Evolutionary conservation across 495 filamentous ascomycete genomes (phyloP), one percentile per base, ranked within the genome.

Genomic region (Penicillium fimorum): DNA sequence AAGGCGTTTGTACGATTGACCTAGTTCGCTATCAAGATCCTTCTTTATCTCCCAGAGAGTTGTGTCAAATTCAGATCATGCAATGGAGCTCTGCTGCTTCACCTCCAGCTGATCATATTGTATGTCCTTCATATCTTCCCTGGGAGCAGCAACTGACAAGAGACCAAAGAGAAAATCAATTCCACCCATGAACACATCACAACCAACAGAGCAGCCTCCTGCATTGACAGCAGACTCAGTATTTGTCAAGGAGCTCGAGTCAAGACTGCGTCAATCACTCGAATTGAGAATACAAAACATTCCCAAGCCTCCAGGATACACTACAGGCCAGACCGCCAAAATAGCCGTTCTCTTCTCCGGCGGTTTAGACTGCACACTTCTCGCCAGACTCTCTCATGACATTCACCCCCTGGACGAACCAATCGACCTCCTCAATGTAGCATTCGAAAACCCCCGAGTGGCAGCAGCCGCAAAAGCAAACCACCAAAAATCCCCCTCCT

Each of bases 391-490:
- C 24, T 75, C 81, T n/a, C 92, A 97, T 61, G 88, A 96, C 27
- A 71, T 91, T 22, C 69, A 96, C 9, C 88, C 90, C 0, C 22
- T 65, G 2, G 66, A 78, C 5, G 84, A 94, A 57, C 73, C 76
- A 6, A 87, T 99, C 56, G 92, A 97, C 65, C 80, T 99, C 0
- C 79, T 97, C 18, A 99, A 99, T 60, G 92, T 99, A 42, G 94
- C 92, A 0, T 99, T 99, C 61, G 89, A 98, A 67, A 98, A 98
- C 63, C 91, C 90, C 0, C 82, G 93, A 20, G 84, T 89, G 5
- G 77, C 84, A 9, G 78, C 78, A 15, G 62, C 64, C 27, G 55
- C 55, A 41, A 66, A 65, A 45, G 47, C 54, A 33, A 59, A 53
- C 11, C 30, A 18, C 6, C 53, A 54, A 47, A 52, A 50, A 7